Evolutionary conservation across 768 basidiomycete species (phyloP).

Genomic region (Suillus tomentosus): DNA sequence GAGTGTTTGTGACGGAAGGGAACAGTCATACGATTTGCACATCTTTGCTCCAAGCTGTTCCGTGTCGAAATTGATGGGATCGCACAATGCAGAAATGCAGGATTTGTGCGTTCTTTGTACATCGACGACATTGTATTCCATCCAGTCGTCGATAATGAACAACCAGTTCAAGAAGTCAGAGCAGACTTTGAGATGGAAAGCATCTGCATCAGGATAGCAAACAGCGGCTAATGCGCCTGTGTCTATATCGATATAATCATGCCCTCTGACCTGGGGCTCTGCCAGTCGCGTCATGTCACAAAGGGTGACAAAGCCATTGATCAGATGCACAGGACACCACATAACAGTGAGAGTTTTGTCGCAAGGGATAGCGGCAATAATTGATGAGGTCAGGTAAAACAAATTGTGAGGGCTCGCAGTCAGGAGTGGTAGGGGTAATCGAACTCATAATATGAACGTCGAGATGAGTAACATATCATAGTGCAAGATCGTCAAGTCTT

Average conservation of each 20-base stretch:
- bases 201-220: constrained; percentile 37
- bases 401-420: constrained; percentile 25
- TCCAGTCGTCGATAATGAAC: constrained; percentile 45
- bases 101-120: constrained; percentile 28
- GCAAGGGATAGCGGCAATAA: constrained; percentile 39
- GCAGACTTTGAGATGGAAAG: constrained; percentile 61
- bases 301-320: constrained; percentile 39
- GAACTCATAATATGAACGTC: too few relatives aligned
- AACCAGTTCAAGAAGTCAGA: constrained; percentile 63
- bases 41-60: constrained; percentile 30
- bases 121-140: constrained; percentile 33
- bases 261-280: constrained; percentile 36
- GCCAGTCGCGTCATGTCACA: constrained; percentile 27
- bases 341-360: constrained; percentile 33
- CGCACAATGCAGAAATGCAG: constrained; percentile 31
- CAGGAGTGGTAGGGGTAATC: background rate
- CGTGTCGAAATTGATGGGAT: constrained; percentile 32
- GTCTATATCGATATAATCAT: constrained; percentile 51
- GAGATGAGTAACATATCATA: too few relatives aligned
- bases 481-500: too few relatives aligned
- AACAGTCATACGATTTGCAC: constrained; percentile 35
- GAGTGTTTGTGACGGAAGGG: background rate
- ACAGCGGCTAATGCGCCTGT: constrained; percentile 56
- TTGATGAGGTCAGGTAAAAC: constrained; percentile 44
- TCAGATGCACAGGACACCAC: constrained; percentile 39